These are phyloP conservation scores for Setaria italica DNA, from an alignment of 202 grass and related monocot genomes.

Conservation along the genomic window DNA sequence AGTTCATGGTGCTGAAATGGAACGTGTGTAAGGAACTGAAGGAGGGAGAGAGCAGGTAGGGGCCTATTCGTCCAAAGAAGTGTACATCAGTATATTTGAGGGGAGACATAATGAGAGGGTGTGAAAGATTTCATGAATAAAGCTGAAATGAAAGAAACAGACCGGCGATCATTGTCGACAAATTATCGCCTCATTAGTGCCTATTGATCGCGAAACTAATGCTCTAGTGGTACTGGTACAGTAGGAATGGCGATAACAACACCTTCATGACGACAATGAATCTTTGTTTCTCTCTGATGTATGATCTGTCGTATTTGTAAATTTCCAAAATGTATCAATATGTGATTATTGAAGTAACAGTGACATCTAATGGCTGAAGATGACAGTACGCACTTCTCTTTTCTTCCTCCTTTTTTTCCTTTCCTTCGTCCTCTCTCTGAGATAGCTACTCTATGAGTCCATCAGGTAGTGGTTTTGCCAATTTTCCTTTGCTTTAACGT, in stretches of 20 bases:
- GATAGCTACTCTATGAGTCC: background rate
- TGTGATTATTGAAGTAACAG: background rate
- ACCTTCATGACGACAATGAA: background rate
- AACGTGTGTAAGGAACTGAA: constrained; percentile 4
- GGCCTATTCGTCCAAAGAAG: background rate
- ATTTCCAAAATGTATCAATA: background rate
- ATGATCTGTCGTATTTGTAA: background rate
- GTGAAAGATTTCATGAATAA: background rate
- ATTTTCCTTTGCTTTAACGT: background rate
- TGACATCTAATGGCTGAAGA: constrained; percentile 33
- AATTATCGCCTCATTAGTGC: background rate
- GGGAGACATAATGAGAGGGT: background rate
- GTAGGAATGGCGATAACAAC: background rate
- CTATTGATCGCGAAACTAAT: background rate
- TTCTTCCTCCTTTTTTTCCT: constrained; percentile 6
- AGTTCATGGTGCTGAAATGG: background rate
- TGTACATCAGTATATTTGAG: background rate
- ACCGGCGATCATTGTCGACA: background rate
- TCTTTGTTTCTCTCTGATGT: background rate
- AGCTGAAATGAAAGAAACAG: background rate
- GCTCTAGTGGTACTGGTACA: background rate
- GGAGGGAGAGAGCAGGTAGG: background rate
- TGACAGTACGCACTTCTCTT: background rate
- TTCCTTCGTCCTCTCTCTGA: constrained; percentile 11
- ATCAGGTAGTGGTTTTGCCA: background rate